Evolutionary conservation across 352 stramenopile genomes (phyloP).

Genomic region (Globisporangium emineosum): DNA sequence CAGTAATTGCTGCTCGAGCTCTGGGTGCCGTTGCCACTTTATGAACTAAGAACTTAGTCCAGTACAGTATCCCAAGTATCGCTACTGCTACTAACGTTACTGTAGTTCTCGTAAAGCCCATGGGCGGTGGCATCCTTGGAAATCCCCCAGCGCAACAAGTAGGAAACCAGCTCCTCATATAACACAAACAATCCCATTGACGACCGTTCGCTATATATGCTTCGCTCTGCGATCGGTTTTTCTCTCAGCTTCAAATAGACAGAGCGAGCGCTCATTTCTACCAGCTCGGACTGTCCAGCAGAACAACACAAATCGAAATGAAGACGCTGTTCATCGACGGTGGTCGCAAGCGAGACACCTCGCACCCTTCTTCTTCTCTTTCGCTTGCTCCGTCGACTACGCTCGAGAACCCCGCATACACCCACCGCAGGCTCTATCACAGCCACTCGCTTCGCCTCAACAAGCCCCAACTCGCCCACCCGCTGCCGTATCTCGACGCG

Average conservation of each 20-base stretch:
- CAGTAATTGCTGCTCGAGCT: too few species aligned
- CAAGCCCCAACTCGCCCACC: neutral
- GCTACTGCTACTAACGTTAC: too few species aligned
- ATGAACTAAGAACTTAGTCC: too few species aligned
- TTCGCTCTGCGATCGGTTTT: neutral
- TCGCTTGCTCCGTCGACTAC: neutral
- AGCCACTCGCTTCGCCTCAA: neutral
- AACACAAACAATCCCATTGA: too few species aligned
- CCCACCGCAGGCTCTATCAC: neutral
- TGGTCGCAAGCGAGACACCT: neutral
- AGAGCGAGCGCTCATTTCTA: neutral
- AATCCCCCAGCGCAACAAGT: too few species aligned
- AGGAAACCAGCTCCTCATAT: too few species aligned
- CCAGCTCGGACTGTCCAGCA: too few species aligned
- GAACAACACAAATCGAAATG: neutral
- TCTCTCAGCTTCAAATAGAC: neutral
- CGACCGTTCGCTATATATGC: too few species aligned
- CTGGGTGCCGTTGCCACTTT: too few species aligned
- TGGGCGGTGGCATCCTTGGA: too few species aligned
- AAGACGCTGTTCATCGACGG: neutral
- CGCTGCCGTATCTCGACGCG: slow-evolving; percentile 55
- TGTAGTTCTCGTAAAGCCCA: too few species aligned
- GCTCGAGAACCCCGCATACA: neutral
- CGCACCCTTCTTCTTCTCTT: neutral
- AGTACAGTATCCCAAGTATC: too few species aligned